A percentile compares a stretch with the other conserved stretches of the same genome.
phyloP scores from a whole-genome alignment of 345 rosid genomes.

The Euphorbia lathyris region DNA sequence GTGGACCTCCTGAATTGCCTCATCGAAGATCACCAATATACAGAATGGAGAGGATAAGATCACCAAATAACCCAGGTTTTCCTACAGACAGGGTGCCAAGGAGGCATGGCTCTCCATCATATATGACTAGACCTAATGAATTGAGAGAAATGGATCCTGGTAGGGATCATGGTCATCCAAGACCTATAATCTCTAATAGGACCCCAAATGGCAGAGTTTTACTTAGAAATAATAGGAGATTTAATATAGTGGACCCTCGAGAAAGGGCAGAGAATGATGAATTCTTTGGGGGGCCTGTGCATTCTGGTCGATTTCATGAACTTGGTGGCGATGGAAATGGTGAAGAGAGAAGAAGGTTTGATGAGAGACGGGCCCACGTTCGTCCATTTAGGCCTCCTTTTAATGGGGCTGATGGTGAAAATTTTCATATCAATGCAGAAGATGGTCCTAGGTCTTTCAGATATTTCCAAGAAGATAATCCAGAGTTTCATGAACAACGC shows the following conservation, averaged over 20 bases:
- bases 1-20: conserved; percentile 55
- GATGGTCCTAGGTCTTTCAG: conserved; percentile 56
- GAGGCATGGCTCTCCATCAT: conserved; percentile 67
- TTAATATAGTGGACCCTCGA: conserved; percentile 52
- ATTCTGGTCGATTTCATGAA: conserved; percentile 60
- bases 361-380: conserved; percentile 56
- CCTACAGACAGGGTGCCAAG: conserved; percentile 55
- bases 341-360: conserved; percentile 65
- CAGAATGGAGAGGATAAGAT: conserved; percentile 55
- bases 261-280: conserved; percentile 54
- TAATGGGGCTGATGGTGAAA: conserved; percentile 40
- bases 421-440: conserved; percentile 43
- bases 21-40: conserved; percentile 58
- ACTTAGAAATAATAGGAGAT: conserved; percentile 53
- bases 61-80: conserved; percentile 66
- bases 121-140: conserved; percentile 50
- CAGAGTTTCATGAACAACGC: conserved; percentile 46
- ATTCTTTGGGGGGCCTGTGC: conserved; percentile 52
- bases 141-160: conserved; percentile 56
- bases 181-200: conserved; percentile 51
- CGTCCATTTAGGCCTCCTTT: conserved; percentile 64
- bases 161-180: conserved; percentile 53
- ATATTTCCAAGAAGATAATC: conserved; percentile 42
- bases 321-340: conserved; percentile 50
- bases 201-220: conserved; percentile 57